phyloP scores from a whole-genome alignment of 148 eudicot genomes.

The Pharnaceum exiguum region DNA sequence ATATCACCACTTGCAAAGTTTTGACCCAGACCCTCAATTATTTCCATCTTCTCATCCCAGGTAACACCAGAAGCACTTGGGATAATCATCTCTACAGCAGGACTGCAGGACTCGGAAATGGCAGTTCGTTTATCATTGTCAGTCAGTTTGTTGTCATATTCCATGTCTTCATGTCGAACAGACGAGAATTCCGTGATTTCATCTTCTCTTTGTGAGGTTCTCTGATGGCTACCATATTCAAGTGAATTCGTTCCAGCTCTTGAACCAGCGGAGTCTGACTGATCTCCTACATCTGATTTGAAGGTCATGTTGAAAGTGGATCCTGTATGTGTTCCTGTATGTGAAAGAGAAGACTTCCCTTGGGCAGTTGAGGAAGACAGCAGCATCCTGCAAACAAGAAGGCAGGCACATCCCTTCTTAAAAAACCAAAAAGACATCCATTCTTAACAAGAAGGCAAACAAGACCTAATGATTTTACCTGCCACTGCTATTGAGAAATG shows the following conservation, averaged over 20 bases:
- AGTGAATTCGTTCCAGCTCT: constrained; percentile 45
- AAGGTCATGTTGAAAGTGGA: constrained; percentile 43
- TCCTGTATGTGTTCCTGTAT: constrained; percentile 45
- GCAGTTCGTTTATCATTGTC: constrained; percentile 26
- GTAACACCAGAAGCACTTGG: constrained; percentile 44
- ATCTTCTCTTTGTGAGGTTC: constrained; percentile 32
- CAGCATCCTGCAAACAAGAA: constrained; percentile 46
- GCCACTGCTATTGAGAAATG: constrained; percentile 33
- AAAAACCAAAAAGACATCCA: not conserved
- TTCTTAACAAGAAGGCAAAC: not conserved
- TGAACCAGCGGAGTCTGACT: constrained; percentile 43
- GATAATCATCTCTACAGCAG: constrained; percentile 30
- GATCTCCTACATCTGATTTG: constrained; percentile 48
- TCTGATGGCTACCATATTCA: constrained; percentile 51
- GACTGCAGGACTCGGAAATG: constrained; percentile 17
- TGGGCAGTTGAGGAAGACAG: constrained; percentile 36
- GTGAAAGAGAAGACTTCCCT: constrained; percentile 44
- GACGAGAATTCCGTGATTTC: constrained; percentile 35
- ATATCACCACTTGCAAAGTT: constrained; percentile 28
- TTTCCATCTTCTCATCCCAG: constrained; percentile 75
- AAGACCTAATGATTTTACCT: constrained; percentile 37
- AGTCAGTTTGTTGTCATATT: constrained; percentile 26
- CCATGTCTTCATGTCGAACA: constrained; percentile 21
- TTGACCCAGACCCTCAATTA: constrained; percentile 29
- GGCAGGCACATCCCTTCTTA: not conserved